Percentiles rank a stretch among this genome's conserved stretches.
phyloP scores from a whole-genome alignment of 352 stramenopile genomes.

The Globisporangium radiosum region DNA sequence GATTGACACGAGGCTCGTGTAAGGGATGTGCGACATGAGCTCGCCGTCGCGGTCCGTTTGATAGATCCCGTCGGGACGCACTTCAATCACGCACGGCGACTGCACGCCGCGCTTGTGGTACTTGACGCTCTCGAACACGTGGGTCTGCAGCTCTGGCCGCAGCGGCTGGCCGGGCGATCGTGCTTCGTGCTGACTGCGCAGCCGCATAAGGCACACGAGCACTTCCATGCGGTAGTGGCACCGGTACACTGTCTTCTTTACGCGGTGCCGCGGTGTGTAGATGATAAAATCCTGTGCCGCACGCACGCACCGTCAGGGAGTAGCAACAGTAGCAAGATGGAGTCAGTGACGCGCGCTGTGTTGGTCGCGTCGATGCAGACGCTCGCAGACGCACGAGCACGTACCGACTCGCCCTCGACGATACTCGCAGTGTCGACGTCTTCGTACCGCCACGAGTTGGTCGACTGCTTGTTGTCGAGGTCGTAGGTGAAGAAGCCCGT shows the following conservation, averaged over 20 bases:
- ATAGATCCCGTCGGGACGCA: conserved; percentile 68
- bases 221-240: conserved; percentile 82
- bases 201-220: conserved; percentile 69
- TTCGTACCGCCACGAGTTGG: conserved; percentile 78
- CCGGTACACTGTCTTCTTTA: conserved; percentile 80
- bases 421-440: conserved; percentile 57
- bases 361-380: neutral
- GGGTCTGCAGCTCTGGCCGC: conserved; percentile 42
- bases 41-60: conserved; percentile 71
- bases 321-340: neutral
- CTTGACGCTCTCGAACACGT: conserved; percentile 53
- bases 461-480: conserved; percentile 58
- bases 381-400: neutral
- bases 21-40: conserved; percentile 73
- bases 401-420: conserved; percentile 60
- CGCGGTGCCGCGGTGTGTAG: conserved; percentile 60
- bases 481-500: conserved; percentile 70
- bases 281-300: conserved; percentile 55
- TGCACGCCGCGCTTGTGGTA: conserved; percentile 51
- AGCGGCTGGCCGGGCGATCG: conserved; percentile 17
- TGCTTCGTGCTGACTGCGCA: conserved; percentile 58
- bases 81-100: conserved; percentile 59
- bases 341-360: neutral
- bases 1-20: conserved; percentile 78
- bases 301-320: neutral